These are phyloP conservation scores for Huntiella decipiens DNA, from an alignment of 2,329 filamentous ascomycete genomes.

Conservation along the genomic window DNA sequence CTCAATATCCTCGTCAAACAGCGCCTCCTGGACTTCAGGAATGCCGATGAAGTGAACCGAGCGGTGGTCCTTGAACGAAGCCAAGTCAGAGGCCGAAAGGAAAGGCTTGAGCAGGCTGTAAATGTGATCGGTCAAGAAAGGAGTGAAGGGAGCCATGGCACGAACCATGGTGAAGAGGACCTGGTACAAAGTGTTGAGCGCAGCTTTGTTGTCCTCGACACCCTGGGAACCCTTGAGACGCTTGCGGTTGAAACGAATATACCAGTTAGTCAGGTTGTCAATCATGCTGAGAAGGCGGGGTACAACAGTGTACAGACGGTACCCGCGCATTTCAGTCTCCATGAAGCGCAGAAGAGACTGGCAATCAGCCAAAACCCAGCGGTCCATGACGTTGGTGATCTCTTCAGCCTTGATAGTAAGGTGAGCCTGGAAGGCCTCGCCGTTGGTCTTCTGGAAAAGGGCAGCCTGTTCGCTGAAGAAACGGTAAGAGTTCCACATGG, in stretches of 20 bases:
- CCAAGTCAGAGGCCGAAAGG: constrained; percentile 45
- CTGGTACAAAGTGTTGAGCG: constrained; percentile 74
- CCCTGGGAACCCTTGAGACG: constrained; percentile 60
- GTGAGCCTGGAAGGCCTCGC: constrained; percentile 12
- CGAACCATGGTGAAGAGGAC: constrained; percentile 69
- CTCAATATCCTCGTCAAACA: constrained; percentile 66
- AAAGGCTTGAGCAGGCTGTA: constrained; percentile 62
- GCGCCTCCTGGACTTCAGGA: constrained; percentile 60
- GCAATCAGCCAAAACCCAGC: constrained; percentile 83
- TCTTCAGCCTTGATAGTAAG: constrained; percentile 11
- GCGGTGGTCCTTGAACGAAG: constrained; percentile 44
- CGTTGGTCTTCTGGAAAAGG: constrained; percentile 14
- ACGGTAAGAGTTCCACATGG: constrained; percentile 16
- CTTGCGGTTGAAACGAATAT: constrained; percentile 74
- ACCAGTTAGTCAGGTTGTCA: constrained; percentile 82
- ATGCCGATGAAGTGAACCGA: constrained; percentile 76
- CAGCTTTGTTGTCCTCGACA: constrained; percentile 54
- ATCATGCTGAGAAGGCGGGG: constrained; percentile 58
- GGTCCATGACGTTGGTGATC: constrained; percentile 54
- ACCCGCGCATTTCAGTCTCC: constrained; percentile 73
- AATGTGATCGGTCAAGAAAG: constrained; percentile 78
- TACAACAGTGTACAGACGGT: constrained; percentile 67
- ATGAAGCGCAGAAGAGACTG: constrained; percentile 84
- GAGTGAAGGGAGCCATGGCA: constrained; percentile 71
- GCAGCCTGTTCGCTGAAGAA: constrained; percentile 15